These are phyloP conservation scores for Candida silvatica DNA, from an alignment of 805 yeast species.

Conservation along the genomic window DNA sequence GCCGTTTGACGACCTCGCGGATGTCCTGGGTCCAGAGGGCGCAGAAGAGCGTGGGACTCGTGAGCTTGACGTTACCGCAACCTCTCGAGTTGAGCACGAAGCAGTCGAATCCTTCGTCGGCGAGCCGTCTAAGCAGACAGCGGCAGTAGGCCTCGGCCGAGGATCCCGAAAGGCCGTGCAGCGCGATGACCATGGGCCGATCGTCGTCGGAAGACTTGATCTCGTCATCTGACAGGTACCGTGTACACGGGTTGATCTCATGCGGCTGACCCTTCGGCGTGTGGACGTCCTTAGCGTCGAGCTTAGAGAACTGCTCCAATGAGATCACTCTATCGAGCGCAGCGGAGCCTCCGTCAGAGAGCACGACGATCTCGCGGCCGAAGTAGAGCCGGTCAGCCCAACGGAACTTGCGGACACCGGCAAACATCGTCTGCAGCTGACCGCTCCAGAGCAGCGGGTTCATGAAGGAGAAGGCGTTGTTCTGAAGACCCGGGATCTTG, in stretches of 20 bases:
- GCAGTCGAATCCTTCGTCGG: conserved; percentile 42
- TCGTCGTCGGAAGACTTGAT: conserved; percentile 23
- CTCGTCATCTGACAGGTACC: conserved; percentile 43
- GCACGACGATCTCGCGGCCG: conserved; percentile 57
- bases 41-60: conserved; percentile 62
- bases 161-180: conserved; percentile 82
- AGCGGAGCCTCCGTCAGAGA: conserved; percentile 61
- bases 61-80: conserved; percentile 60
- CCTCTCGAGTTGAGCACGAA: conserved; percentile 71
- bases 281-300: conserved; percentile 20
- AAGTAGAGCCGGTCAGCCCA: conserved; percentile 51
- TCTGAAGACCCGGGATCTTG: conserved; percentile 36
- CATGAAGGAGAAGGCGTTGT: conserved; percentile 43
- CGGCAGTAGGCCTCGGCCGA: conserved; percentile 75
- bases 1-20: conserved; percentile 41
- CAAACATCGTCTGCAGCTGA: conserved; percentile 66
- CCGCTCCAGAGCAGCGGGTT: conserved; percentile 66
- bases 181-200: conserved; percentile 52
- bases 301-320: conserved; percentile 17
- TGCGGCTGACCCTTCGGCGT: conserved; percentile 18
- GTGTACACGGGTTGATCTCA: conserved; percentile 33
- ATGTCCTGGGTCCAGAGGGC: conserved; percentile 70
- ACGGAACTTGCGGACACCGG: conserved; percentile 47
- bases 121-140: conserved; percentile 36
- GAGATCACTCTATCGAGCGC: conserved; percentile 68